A percentile compares a stretch with the other conserved stretches of the same genome.
Evolutionary conservation across 768 basidiomycete species (phyloP).

Genomic region (Suillus bovinus): DNA sequence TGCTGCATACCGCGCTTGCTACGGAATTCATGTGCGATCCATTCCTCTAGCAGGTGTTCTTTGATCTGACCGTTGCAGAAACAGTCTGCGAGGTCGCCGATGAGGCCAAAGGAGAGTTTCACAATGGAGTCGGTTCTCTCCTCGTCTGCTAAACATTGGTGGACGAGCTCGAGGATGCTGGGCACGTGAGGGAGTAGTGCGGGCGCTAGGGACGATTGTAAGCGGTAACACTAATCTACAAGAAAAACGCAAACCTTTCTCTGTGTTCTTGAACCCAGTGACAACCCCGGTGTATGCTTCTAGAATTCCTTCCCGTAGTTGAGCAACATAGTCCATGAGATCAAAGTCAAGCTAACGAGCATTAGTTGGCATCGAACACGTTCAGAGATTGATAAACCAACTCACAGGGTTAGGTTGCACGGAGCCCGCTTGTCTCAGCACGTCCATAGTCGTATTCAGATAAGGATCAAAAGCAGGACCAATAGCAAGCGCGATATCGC

Average conservation of each 20-base stretch:
- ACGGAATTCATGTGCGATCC: slow-evolving; percentile 75
- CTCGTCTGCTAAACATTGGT: slow-evolving; percentile 75
- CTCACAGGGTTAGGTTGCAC: slow-evolving; percentile 86
- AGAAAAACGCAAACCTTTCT: slow-evolving; percentile 52
- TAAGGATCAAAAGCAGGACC: slow-evolving; percentile 86
- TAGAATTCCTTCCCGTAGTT: slow-evolving; percentile 90
- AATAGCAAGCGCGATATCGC: slow-evolving; percentile 93
- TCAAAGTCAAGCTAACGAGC: slow-evolving; percentile 73
- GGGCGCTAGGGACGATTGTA: slow-evolving; percentile 11
- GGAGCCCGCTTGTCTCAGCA: slow-evolving; percentile 87
- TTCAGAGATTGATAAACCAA: slow-evolving; percentile 9
- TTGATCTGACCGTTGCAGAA: slow-evolving; percentile 84
- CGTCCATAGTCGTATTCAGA: slow-evolving; percentile 86
- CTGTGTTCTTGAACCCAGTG: slow-evolving; percentile 83
- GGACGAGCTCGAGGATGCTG: slow-evolving; percentile 78
- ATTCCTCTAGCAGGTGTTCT: slow-evolving; percentile 72
- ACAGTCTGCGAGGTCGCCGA: slow-evolving; percentile 91
- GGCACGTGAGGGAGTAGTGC: slow-evolving; percentile 66
- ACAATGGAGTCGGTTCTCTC: slow-evolving; percentile 80
- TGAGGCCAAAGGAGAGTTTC: slow-evolving; percentile 76
- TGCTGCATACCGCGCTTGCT: slow-evolving; percentile 69
- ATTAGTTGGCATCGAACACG: slow-evolving; percentile 6
- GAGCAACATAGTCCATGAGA: slow-evolving; percentile 87
- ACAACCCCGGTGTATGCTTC: slow-evolving; percentile 97
- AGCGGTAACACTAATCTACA: neutral